These are phyloP conservation scores for Oryza glaberrima DNA, from an alignment of 176 grass and related monocot genomes.

Conservation along the genomic window DNA sequence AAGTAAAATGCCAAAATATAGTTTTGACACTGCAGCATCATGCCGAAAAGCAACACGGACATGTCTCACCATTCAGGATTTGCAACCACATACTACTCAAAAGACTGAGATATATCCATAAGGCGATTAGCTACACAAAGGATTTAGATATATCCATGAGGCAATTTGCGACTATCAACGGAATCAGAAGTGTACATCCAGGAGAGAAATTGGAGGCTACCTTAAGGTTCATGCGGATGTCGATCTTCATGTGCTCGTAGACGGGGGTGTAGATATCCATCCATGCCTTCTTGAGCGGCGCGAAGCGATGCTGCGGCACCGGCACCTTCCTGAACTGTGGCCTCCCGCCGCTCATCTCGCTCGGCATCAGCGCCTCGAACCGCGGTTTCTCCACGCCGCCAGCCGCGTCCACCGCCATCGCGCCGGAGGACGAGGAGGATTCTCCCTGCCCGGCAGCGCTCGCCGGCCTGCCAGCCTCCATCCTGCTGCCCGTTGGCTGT, in stretches of 20 bases:
- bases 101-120: background rate
- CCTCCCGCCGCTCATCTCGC: constrained; percentile 75
- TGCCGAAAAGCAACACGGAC: background rate
- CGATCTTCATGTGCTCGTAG: constrained; percentile 72
- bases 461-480: background rate
- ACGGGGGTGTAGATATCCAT: constrained; percentile 79
- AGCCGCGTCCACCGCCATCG: constrained; percentile 1
- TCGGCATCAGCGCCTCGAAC: constrained; percentile 65
- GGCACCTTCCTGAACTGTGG: constrained; percentile 64
- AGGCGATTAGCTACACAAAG: background rate
- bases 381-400: constrained; percentile 37
- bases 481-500: background rate
- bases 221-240: constrained; percentile 74
- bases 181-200: background rate
- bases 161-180: background rate
- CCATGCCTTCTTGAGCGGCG: constrained; percentile 65
- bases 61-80: background rate
- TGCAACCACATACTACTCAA: background rate
- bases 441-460: background rate
- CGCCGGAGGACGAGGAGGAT: background rate
- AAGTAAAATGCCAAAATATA: background rate
- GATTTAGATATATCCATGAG: background rate
- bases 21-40: background rate
- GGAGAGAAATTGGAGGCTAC: background rate
- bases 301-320: constrained; percentile 57